Base-by-base conservation (phyloP, 805 yeast genomes). In the Candida stauntonica region DNA sequence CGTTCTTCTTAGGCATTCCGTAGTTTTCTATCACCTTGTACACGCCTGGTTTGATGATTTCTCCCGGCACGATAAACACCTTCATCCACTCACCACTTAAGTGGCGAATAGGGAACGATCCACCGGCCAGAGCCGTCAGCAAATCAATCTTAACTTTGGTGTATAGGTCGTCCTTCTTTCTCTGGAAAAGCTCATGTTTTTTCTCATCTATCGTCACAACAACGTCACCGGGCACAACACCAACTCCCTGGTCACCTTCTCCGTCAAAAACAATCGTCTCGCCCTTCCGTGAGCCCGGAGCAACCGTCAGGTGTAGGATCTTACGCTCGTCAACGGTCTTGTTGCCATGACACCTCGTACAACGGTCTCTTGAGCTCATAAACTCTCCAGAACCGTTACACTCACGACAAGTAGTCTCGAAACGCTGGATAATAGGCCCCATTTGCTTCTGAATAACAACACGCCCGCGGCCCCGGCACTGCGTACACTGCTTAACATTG, bases 201-300 rank as follows among this genome's bases (percentile, higher is more conserved):
- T 44, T 39, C 47, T 72, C 71, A 27, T 66, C 66, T 17, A 82
- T 55, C 2, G 72, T 74, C 8, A 82, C 70, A 3, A 80, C 61
- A 6, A 82, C 81, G 55, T 82, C 86, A 2, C 89, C 89, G 0
- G 88, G 83, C 3, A 72, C 60, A 3, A 76, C 61, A 43, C 70
- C 66, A 15, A 72, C 55, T 0, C 77, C 82, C 55, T 81, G 83
- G 51, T 82, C 88, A 0, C 81, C 85, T 49, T 75, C 79, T 5
- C 79, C 75, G n/a, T 69, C 62, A 16, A 79, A 59, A 1, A 76
- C 62, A 15, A 79, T 67, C 31, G 64, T 60, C 44, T 77, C 77
- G 0, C 79, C 78, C 35, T 71, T 56, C 29, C 61, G 59, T 29
- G 76, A 64, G 3, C 89, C 89, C 3, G 79, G 77, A 14, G 70